Evolutionary conservation across 1,284 basidiomycete species (phyloP), one percentile per base, ranked within the genome.

Genomic region (Mycosarcoma mackinlayi): DNA sequence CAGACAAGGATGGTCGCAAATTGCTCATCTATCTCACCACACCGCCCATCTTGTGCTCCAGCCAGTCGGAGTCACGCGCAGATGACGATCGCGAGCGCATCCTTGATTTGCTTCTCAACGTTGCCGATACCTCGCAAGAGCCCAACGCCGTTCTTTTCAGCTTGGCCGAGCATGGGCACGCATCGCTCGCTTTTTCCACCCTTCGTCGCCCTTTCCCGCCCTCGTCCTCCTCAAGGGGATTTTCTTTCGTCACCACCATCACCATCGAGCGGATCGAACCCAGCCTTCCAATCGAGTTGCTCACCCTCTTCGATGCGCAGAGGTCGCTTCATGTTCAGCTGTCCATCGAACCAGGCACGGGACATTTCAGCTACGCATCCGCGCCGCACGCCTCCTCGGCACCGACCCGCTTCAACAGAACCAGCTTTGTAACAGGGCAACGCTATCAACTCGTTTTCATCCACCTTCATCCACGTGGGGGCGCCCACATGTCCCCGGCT

Each of bases 141-240:
- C 75, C 77, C 8, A 70, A 75, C 45, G 54, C 52, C 0, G 54
- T 77, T 4, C 56, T 49, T 8, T 73, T 80, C 53, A 61, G 50
- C 40, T 58, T 71, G 51, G 48, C 51, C 13, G 55, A 50, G 27
- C 60, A 58, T 30, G 75, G 64, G 2, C 68, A 72, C 47, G 61
- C 63, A 6, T 79, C 74, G 19, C 33, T 75, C 19, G 73, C 73
- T 18, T 65, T 77, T 24, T 67, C 73, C 9, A 56, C 63, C 27
- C 49, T 80, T 11, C 55, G 56, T 6, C 61, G 73, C 3, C 75
- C 76, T 4, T 80, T 80, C 46, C 79, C 79, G 3, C 72, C 75
- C 9, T 18, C 42, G 0, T 1, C 68, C 0, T 21, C 47, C 2
- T 70, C 74, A 1, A 50, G 44, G 11, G 78, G 79, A 18, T 78